Evolutionary conservation across 2,329 filamentous ascomycete genomes (phyloP).

Genomic region (Colletotrichum plurivorum): DNA sequence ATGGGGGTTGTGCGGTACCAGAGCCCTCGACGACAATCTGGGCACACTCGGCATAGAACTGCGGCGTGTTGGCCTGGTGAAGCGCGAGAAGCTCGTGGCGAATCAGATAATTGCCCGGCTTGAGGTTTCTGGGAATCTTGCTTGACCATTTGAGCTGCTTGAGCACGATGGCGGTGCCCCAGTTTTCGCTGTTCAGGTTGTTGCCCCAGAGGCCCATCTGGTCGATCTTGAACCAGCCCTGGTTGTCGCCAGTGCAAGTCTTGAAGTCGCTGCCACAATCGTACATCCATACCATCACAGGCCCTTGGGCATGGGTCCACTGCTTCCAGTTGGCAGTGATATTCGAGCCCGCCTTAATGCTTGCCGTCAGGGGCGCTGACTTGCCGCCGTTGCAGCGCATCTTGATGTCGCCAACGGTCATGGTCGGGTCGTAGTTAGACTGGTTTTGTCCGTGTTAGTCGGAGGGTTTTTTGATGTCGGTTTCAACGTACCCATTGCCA

Average conservation of each 20-base stretch:
- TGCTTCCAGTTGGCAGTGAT: slow-evolving; percentile 67
- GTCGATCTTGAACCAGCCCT: slow-evolving; percentile 73
- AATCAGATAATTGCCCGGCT: slow-evolving; percentile 69
- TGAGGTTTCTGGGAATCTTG: slow-evolving; percentile 63
- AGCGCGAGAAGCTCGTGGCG: slow-evolving; percentile 70
- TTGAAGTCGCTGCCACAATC: slow-evolving; percentile 60
- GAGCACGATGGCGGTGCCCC: slow-evolving; percentile 62
- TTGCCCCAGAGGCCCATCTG: slow-evolving; percentile 64
- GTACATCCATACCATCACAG: slow-evolving; percentile 71
- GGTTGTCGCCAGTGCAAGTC: slow-evolving; percentile 64
- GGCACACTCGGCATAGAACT: slow-evolving; percentile 71
- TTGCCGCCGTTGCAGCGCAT: slow-evolving; percentile 71
- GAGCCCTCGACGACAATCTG: slow-evolving; percentile 65
- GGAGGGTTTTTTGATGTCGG: not conserved
- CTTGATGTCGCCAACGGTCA: slow-evolving; percentile 61
- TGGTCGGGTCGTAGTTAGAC: slow-evolving; percentile 70
- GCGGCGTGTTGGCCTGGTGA: slow-evolving; percentile 65
- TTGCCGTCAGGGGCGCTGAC: slow-evolving; percentile 59
- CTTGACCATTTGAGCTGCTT: slow-evolving; percentile 57
- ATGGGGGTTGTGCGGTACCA: slow-evolving; percentile 58
- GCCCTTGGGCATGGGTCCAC: slow-evolving; percentile 72
- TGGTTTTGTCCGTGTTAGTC: not conserved
- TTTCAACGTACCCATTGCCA: slow-evolving; percentile 58
- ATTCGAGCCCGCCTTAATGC: slow-evolving; percentile 61
- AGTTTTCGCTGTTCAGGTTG: slow-evolving; percentile 59